Percentiles rank a stretch among this genome's conserved stretches.
Evolutionary conservation across 1,284 basidiomycete species (phyloP).

Genomic region (Anthracocystis setariae): DNA sequence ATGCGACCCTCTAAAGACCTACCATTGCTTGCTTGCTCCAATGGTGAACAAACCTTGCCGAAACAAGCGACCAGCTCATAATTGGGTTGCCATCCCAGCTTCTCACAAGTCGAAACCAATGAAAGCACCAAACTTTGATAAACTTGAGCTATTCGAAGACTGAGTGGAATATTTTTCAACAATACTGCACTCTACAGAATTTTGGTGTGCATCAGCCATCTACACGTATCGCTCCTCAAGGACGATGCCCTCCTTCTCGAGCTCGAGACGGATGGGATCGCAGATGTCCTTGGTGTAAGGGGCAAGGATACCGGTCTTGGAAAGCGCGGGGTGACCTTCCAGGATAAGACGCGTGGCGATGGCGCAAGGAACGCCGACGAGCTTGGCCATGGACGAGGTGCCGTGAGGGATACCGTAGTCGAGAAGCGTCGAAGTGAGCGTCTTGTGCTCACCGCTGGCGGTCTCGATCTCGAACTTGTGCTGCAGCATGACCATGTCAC

Average conservation of each 20-base stretch:
- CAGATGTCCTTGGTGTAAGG: constrained; percentile 82
- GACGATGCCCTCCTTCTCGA: constrained; percentile 66
- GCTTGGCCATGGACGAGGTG: constrained; percentile 92
- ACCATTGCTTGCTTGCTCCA: too few species aligned
- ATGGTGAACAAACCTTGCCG: too few species aligned
- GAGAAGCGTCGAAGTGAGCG: constrained; percentile 89
- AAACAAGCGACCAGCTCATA: too few species aligned
- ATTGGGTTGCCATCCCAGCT: too few species aligned
- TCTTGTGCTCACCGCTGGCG: constrained; percentile 76
- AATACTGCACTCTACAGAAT: too few species aligned
- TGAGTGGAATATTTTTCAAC: too few species aligned
- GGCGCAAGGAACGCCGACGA: constrained; percentile 92
- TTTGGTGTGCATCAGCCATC: not conserved
- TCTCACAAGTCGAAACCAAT: too few species aligned
- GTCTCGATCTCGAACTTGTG: constrained; percentile 74
- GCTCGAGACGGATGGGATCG: constrained; percentile 65
- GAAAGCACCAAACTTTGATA: too few species aligned
- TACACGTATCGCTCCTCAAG: constrained; percentile 65
- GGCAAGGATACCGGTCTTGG: constrained; percentile 75
- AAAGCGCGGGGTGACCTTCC: constrained; percentile 75
- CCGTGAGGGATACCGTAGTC: constrained; percentile 83
- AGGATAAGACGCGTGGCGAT: constrained; percentile 80
- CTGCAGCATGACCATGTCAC: constrained; percentile 96
- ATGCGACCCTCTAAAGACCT: too few species aligned
- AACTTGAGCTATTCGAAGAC: too few species aligned